Percentiles rank a stretch among this genome's conserved stretches.
Evolutionary conservation across 495 filamentous ascomycete species (phyloP).

Genomic region (Cudoniella acicularis): DNA sequence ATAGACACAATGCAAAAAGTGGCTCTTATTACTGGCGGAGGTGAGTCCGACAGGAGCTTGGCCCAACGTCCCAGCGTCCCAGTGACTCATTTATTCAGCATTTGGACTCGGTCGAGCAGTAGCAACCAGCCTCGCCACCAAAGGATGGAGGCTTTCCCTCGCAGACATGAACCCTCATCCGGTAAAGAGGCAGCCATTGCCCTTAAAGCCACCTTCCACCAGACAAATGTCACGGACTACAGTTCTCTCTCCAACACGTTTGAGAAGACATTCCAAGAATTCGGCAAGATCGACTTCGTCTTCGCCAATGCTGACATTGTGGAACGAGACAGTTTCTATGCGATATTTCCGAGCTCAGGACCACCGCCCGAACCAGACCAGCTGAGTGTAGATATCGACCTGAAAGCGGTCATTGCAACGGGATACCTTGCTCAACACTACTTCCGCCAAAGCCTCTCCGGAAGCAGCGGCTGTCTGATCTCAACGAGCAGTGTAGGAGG

Average conservation of each 20-base stretch:
- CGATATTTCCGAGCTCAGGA: conserved; percentile 6
- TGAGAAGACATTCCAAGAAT: conserved; percentile 28
- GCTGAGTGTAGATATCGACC: conserved; percentile 31
- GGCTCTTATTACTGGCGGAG: background rate
- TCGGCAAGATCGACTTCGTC: conserved; percentile 36
- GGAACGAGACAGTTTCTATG: conserved; percentile 32
- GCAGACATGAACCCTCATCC: conserved; percentile 17
- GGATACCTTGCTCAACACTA: conserved; percentile 41
- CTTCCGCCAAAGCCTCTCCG: conserved; percentile 27
- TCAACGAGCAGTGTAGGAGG: conserved; percentile 28
- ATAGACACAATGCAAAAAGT: background rate
- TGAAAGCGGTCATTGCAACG: conserved; percentile 35
- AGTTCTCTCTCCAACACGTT: conserved; percentile 30
- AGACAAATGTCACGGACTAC: conserved; percentile 22
- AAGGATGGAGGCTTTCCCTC: conserved; percentile 21
- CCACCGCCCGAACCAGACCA: conserved; percentile 32
- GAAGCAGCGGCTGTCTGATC: conserved; percentile 28
- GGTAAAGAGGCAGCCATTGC: background rate
- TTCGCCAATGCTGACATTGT: conserved; percentile 42
- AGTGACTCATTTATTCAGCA: conserved; percentile 23
- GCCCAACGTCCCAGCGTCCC: conserved; percentile 10
- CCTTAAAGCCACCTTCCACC: conserved; percentile 13
- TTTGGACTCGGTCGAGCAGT: conserved; percentile 23
- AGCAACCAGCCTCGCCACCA: conserved; percentile 14
- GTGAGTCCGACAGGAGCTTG: background rate